These are phyloP conservation scores for Friedmanniomyces endolithicus DNA, from an alignment of 495 filamentous ascomycete genomes.

Conservation along the genomic window DNA sequence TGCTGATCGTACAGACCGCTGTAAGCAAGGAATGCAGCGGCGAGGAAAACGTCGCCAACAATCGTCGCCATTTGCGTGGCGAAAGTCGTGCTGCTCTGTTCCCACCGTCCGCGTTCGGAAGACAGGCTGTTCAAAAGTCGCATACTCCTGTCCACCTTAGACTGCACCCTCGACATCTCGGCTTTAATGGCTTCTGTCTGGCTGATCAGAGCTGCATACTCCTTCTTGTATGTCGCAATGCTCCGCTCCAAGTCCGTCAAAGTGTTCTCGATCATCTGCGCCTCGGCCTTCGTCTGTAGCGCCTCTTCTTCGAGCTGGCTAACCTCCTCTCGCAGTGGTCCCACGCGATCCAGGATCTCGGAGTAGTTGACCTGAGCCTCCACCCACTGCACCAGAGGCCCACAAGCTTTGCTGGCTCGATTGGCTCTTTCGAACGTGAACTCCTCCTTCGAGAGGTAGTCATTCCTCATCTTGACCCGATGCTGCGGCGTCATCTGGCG, in stretches of 20 bases:
- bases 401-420: constrained; percentile 90
- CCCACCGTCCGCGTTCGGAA: constrained; percentile 86
- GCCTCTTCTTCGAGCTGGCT: constrained; percentile 74
- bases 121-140: constrained; percentile 87
- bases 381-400: constrained; percentile 94
- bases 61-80: constrained; percentile 95
- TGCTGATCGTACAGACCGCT: constrained; percentile 95
- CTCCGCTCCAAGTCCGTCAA: constrained; percentile 74
- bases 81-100: constrained; percentile 92
- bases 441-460: constrained; percentile 80
- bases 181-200: constrained; percentile 95
- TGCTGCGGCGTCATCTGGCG: constrained; percentile 77
- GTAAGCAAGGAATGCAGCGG: constrained; percentile 95
- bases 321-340: constrained; percentile 86
- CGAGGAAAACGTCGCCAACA: constrained; percentile 87
- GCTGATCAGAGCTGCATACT: constrained; percentile 92
- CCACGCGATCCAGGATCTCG: constrained; percentile 88
- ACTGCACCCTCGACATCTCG: constrained; percentile 91
- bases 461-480: constrained; percentile 78
- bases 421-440: constrained; percentile 95
- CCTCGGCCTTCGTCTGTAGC: constrained; percentile 84
- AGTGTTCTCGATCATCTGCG: constrained; percentile 78
- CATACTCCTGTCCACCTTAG: constrained; percentile 94
- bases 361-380: constrained; percentile 95
- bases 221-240: constrained; percentile 90